A percentile compares a stretch with the other conserved stretches of the same genome.
phyloP scores from a whole-genome alignment of 106 monocot genomes.

The Platanthera zijinensis region DNA sequence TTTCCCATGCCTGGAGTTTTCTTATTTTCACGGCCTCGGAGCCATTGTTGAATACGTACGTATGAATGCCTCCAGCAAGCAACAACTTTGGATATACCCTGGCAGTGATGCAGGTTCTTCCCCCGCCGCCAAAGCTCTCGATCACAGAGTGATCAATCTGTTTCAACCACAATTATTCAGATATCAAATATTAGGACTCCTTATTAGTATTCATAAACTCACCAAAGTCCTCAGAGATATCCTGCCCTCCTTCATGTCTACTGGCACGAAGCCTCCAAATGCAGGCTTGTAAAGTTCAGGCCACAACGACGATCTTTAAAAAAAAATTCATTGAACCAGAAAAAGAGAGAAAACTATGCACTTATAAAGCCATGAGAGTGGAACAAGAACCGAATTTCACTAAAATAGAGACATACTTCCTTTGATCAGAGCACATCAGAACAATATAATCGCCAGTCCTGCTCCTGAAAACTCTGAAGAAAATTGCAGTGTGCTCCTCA shows the following conservation, averaged over 20 bases:
- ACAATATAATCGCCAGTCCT: conserved; percentile 7
- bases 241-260: conserved; percentile 4
- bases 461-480: conserved; percentile 42
- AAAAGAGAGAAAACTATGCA: background rate
- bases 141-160: conserved; percentile 19
- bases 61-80: background rate
- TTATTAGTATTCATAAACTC: background rate
- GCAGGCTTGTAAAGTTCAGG: conserved; percentile 38
- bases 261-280: conserved; percentile 48
- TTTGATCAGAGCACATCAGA: conserved; percentile 45
- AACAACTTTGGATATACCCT: conserved; percentile 12
- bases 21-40: conserved; percentile 6
- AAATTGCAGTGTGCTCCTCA: conserved; percentile 46
- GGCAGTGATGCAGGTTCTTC: conserved; percentile 21
- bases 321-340: background rate
- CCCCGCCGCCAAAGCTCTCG: conserved; percentile 22
- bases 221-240: conserved; percentile 24
- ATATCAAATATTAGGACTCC: too few relatives aligned
- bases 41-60: conserved; percentile 17
- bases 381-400: background rate
- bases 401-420: conserved; percentile 17
- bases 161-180: background rate
- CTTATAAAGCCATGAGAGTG: too few relatives aligned
- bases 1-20: conserved; percentile 10
- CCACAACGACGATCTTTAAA: conserved; percentile 39